Conservation (phyloP, 2,329 filamentous ascomycete species). For the Purpureocillium lavendulum region DNA sequence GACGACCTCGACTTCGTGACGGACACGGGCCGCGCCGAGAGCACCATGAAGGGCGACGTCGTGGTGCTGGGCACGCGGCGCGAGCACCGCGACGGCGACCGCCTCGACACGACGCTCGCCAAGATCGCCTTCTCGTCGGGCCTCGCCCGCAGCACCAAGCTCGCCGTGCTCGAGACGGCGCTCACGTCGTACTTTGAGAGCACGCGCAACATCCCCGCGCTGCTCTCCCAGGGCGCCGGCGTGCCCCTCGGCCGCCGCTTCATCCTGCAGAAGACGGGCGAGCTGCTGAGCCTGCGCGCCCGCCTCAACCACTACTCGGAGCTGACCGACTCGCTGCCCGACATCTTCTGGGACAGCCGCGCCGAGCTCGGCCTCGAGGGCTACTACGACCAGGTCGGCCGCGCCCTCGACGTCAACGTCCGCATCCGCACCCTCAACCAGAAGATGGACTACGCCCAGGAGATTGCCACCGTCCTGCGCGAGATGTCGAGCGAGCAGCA, state of each 20-base stretch:
- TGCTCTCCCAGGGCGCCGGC: conserved; percentile 56
- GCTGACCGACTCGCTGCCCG: conserved; percentile 86
- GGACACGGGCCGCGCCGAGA: conserved; percentile 64
- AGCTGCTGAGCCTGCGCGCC: conserved; percentile 79
- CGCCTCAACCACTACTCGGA: conserved; percentile 96
- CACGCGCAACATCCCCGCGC: conserved; percentile 71
- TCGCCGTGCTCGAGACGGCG: conserved; percentile 81
- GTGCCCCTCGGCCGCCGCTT: conserved; percentile 52
- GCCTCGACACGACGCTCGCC: conserved; percentile 60
- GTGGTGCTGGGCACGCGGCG: conserved; percentile 78
- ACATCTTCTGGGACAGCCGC: conserved; percentile 91
- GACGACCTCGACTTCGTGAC: conserved; percentile 85
- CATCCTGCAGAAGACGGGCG: conserved; percentile 88
- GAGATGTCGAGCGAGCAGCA: conserved; percentile 89
- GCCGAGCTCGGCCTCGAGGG: conserved; percentile 85
- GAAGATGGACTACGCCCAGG: conserved; percentile 96
- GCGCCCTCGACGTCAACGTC: conserved; percentile 82
- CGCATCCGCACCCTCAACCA: conserved; percentile 88
- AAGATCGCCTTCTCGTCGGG: conserved; percentile 97
- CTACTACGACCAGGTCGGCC: conserved; percentile 91
- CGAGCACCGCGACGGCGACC: conserved; percentile 34
- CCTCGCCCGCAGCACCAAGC: conserved; percentile 83
- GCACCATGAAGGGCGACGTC: conserved; percentile 75
- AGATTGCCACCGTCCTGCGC: conserved; percentile 82
- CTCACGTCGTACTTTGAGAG: conserved; percentile 80